Base-by-base conservation (phyloP, 768 basidiomycete species). In the Calvatia gigantea region DNA sequence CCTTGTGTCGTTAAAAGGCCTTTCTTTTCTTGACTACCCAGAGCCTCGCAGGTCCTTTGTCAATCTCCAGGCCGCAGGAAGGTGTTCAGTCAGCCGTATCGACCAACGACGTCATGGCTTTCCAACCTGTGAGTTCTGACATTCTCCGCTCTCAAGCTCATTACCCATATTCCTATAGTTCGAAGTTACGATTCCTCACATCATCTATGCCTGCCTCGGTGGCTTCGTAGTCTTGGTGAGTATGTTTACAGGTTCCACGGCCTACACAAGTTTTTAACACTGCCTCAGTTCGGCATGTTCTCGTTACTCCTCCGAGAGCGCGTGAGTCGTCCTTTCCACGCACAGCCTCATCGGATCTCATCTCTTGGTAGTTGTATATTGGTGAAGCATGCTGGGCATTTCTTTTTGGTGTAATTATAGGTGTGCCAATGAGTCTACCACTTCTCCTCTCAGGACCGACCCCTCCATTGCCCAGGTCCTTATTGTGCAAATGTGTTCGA, bases 311-410 rank as follows among this genome's bases (percentile, higher is more conserved):
- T 98, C 63, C 87, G 94, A 65, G 93, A 95, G 75, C 85, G 81
- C 75, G 89, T 87, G 51, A 39, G 74, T 67, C n/a, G 23, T 42
- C 8, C 47, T 11, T 32, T 27, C 31, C n/a, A 9, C 21, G n/a
- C 31, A 2, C 47, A 39, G 28, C 41, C 43, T 19, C 57, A n/a
- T 54, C 52, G 31, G 28, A 59, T 39, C 55, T 52, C 51, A 35
- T 15, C 12, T 32, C 31, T 32, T 27, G 50, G 21, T 58, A 91
- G 82, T 70, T 96, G 23, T 98, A 97, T 68, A 85, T 98, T 56
- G 97, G 97, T 58, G 97, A 99, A 78, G 94, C 97, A 12, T 91
- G 90, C 61, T 91, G 92, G 84, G 94, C 96, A 0, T 97, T 97
- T 63, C 67, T 96, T 31, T 92, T 96, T 64, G 93, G 94, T 11